Evolutionary conservation across 2,329 filamentous ascomycete genomes (phyloP).

Genomic region (Cordyceps farinosa): DNA sequence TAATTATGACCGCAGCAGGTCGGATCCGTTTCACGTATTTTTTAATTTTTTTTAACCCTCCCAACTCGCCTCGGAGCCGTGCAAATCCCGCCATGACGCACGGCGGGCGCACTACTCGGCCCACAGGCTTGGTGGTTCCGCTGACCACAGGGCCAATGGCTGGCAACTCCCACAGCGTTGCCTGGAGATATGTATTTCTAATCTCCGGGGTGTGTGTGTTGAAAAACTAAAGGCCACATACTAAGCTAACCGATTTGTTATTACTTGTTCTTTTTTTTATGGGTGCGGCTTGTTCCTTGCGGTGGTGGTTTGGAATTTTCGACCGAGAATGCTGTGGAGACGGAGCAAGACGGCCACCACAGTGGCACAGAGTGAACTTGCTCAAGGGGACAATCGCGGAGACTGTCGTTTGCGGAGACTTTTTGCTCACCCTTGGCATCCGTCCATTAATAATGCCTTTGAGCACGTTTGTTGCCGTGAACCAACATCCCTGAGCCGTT

Average conservation of each 20-base stretch:
- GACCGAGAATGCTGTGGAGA: neutral
- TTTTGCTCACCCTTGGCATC: neutral
- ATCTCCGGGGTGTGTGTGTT: slow-evolving; percentile 10
- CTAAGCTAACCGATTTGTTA: neutral
- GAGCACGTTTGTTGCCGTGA: neutral
- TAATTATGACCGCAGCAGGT: neutral
- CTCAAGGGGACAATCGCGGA: neutral
- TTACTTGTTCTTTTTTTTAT: neutral
- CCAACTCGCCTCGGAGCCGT: neutral
- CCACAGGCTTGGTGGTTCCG: slow-evolving; percentile 9
- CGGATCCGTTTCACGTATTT: slow-evolving; percentile 9
- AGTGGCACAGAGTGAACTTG: neutral
- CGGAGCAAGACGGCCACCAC: neutral
- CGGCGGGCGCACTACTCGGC: neutral
- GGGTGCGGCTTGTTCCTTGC: neutral
- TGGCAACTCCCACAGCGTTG: neutral
- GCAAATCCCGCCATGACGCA: slow-evolving; percentile 5
- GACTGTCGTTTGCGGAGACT: neutral
- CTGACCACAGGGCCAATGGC: neutral
- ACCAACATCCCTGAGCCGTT: neutral
- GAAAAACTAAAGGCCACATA: neutral
- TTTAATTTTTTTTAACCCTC: neutral
- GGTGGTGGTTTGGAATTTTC: neutral
- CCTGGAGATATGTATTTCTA: slow-evolving; percentile 15
- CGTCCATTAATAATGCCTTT: neutral